Evolutionary conservation across 1,284 basidiomycete species (phyloP), one percentile per base, ranked within the genome.

Genomic region (Melampsora americana): DNA sequence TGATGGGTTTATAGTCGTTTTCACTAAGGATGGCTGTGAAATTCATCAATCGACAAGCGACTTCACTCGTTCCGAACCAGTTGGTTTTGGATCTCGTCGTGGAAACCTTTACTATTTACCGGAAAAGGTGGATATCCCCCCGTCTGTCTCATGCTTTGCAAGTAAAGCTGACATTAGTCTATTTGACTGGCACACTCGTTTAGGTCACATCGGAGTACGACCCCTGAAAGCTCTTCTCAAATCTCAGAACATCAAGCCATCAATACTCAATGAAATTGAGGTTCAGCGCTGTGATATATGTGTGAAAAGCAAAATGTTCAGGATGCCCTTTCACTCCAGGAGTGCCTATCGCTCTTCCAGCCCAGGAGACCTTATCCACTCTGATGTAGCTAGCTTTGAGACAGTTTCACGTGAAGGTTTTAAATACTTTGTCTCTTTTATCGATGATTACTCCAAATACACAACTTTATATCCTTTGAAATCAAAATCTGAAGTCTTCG

Each of bases 51-150:
- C 66, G n/a, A 12, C 46, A n/a, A 23, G 20, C 35, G 20, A n/a
- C 32, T 16, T n/a, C 26, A 46, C 32, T 32, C 14, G 6, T 18
- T n/a, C 46, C 50, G 9, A 46, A 2, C 48, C 32, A n/a, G 50
- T 69, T 46, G 66, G 66, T 5, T 50, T 14, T 1, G 66, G 66
- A 5, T 69, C 48, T 30, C 44, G 48, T 14, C n/a, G 28, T 11
- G 48, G 66, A 30, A 56, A 69, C 35, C 48, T 69, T 3, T 69
- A 53, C 30, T 69, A 69, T 28, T 30, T 69, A 16, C 66, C 28
- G 4, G n/a, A 42, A 23, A 32, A 23, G 1, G n/a, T 6, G 20
- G 50, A 50, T 30, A 69, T 18, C 9, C 30, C n/a, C 14, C 20
- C 46, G 11, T 48, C 46, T 48, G 46, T 20, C 46, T 48, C 46